These are phyloP conservation scores for Apophysomyces ossiformis DNA, from an alignment of 371 early-diverging fungal genomes.

Conservation along the genomic window DNA sequence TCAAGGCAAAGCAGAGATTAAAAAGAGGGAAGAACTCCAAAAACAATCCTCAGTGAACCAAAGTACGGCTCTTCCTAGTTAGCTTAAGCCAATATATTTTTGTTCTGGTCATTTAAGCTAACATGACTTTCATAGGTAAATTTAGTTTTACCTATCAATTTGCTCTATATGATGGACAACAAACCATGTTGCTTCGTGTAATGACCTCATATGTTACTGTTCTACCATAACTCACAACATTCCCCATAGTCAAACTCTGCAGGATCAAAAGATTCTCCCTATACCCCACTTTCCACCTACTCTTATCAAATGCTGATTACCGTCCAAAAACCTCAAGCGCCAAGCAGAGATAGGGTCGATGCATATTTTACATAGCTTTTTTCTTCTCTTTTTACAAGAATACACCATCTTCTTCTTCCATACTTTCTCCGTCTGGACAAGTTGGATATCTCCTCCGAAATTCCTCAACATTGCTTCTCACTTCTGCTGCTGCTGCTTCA, in stretches of 20 bases:
- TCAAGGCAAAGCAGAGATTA: slow-evolving; percentile 10
- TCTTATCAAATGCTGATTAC: slow-evolving; percentile 24
- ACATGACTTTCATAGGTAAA: not conserved
- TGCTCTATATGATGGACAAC: slow-evolving; percentile 16
- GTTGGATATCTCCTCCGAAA: slow-evolving; percentile 29
- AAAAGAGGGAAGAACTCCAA: slow-evolving; percentile 17
- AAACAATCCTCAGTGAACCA: slow-evolving; percentile 8
- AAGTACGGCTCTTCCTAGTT: not conserved
- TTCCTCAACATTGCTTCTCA: slow-evolving; percentile 39
- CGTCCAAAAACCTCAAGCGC: slow-evolving; percentile 13
- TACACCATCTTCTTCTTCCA: slow-evolving; percentile 24
- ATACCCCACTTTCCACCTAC: slow-evolving; percentile 15
- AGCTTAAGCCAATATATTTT: not conserved
- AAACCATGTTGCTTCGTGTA: slow-evolving; percentile 19
- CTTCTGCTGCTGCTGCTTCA: slow-evolving; percentile 47
- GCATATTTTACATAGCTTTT: slow-evolving; percentile 16
- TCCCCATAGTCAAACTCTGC: not conserved
- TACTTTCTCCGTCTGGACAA: not conserved
- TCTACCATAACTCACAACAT: not conserved
- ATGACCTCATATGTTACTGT: not conserved
- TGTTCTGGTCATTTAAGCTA: not conserved
- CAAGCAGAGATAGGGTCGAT: not conserved
- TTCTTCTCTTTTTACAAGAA: slow-evolving; percentile 21
- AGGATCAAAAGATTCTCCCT: not conserved
- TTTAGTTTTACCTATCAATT: slow-evolving; percentile 20